These are phyloP conservation scores for Puccinia hordei DNA, from an alignment of 1,284 basidiomycete genomes.

Conservation along the genomic window DNA sequence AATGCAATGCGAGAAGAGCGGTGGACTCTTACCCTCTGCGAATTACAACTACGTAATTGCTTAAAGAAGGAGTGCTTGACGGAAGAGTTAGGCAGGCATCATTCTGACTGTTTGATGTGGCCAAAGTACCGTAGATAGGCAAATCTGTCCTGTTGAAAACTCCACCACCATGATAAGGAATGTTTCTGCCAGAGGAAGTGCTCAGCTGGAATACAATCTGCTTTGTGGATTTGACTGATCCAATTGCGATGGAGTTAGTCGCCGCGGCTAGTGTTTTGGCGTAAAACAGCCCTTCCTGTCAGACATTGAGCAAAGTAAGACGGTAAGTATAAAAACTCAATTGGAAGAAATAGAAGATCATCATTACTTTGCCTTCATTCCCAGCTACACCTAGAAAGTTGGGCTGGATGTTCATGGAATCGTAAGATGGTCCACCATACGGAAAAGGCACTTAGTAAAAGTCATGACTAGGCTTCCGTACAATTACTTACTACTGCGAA, in stretches of 20 bases:
- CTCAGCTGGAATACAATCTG: neutral
- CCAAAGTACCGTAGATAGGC: constrained; percentile 14
- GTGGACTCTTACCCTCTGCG: neutral
- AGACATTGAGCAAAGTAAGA: too few species aligned
- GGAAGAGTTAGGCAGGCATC: constrained; percentile 41
- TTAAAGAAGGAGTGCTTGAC: too few species aligned
- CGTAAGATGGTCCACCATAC: too few species aligned
- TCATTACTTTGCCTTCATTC: constrained; percentile 39
- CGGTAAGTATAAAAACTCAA: too few species aligned
- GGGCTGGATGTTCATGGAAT: too few species aligned
- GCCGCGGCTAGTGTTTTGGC: constrained; percentile 19
- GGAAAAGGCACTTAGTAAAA: too few species aligned
- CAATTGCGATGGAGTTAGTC: constrained; percentile 28
- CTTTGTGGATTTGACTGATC: constrained; percentile 21
- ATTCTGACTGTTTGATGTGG: neutral
- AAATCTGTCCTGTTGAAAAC: constrained; percentile 32
- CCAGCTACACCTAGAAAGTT: too few species aligned
- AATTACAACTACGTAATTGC: neutral
- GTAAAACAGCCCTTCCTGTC: too few species aligned
- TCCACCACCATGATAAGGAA: constrained; percentile 27
- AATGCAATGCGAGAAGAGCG: neutral
- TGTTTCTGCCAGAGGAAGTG: constrained; percentile 11
- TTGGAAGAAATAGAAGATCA: too few species aligned
- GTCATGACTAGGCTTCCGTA: too few species aligned
- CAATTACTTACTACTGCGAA: too few species aligned